Percentiles rank a stretch among this genome's conserved stretches.
These are phyloP conservation scores for Epichloe brachyelytri DNA, from an alignment of 2,329 filamentous ascomycete species.

Conservation along the genomic window DNA sequence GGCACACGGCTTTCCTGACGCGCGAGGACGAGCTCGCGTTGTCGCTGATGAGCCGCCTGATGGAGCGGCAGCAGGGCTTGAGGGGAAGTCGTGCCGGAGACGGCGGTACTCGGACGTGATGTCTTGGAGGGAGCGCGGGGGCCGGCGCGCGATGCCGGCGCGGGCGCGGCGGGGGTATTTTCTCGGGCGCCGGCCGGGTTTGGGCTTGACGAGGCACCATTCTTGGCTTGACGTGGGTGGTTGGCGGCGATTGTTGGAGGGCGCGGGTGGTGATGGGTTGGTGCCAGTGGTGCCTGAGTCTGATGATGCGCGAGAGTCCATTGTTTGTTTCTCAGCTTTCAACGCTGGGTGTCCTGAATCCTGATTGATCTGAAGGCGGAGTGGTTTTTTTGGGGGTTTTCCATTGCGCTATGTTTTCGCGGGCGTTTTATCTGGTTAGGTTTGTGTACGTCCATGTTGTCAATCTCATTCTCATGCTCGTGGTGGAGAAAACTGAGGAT, in stretches of 20 bases:
- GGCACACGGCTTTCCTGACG: conserved; percentile 34
- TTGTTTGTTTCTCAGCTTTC: too few relatives aligned
- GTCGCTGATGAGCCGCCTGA: conserved; percentile 22
- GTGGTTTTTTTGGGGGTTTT: too few relatives aligned
- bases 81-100: conserved; percentile 16
- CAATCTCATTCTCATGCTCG: not conserved
- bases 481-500: not conserved
- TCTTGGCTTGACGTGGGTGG: conserved; percentile 5
- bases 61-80: conserved; percentile 14
- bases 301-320: too few relatives aligned
- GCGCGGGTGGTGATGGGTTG: not conserved
- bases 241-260: not conserved
- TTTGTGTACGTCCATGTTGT: not conserved
- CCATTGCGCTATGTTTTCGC: too few relatives aligned
- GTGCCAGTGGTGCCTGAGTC: too few relatives aligned
- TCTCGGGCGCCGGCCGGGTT: conserved; percentile 5
- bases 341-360: too few relatives aligned
- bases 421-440: too few relatives aligned
- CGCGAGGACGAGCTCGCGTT: conserved; percentile 10
- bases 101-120: conserved; percentile 18
- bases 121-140: conserved; percentile 12
- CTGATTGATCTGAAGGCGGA: too few relatives aligned
- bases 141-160: not conserved
- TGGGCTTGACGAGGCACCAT: conserved; percentile 16
- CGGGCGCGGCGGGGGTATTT: not conserved